phyloP scores from a whole-genome alignment of 1,139 yeast genomes.

The Kurtzmaniella quercitrusa region DNA sequence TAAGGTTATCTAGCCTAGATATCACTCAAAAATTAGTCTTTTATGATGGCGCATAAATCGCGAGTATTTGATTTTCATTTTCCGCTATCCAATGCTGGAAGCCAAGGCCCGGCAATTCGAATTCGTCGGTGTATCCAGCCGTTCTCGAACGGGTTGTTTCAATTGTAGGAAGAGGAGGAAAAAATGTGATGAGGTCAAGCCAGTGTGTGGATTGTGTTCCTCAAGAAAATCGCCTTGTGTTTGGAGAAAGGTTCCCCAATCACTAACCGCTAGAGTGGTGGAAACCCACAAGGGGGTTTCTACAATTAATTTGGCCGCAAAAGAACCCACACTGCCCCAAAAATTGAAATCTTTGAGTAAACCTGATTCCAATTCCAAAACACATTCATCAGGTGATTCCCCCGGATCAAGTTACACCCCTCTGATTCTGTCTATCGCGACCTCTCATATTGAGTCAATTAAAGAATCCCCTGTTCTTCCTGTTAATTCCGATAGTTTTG shows the following conservation, averaged over 20 bases:
- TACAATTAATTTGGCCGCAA: background rate
- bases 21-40: background rate
- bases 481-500: background rate
- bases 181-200: slow-evolving; percentile 19
- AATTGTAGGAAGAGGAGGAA: slow-evolving; percentile 18
- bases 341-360: too few relatives aligned
- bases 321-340: too few relatives aligned
- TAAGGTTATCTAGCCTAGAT: background rate
- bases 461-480: background rate
- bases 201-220: slow-evolving; percentile 7
- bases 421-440: background rate
- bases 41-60: background rate
- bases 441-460: background rate
- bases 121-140: slow-evolving; percentile 7
- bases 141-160: slow-evolving; percentile 21
- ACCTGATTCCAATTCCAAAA: background rate
- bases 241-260: slow-evolving; percentile 4
- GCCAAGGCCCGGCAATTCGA: background rate
- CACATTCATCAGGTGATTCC: background rate
- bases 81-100: background rate
- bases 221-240: slow-evolving; percentile 3
- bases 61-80: background rate
- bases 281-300: background rate
- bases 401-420: background rate
- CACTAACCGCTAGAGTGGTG: slow-evolving; percentile 2